phyloP scores from a whole-genome alignment of 1,284 basidiomycete genomes.

The Rhizoctonia solani region DNA sequence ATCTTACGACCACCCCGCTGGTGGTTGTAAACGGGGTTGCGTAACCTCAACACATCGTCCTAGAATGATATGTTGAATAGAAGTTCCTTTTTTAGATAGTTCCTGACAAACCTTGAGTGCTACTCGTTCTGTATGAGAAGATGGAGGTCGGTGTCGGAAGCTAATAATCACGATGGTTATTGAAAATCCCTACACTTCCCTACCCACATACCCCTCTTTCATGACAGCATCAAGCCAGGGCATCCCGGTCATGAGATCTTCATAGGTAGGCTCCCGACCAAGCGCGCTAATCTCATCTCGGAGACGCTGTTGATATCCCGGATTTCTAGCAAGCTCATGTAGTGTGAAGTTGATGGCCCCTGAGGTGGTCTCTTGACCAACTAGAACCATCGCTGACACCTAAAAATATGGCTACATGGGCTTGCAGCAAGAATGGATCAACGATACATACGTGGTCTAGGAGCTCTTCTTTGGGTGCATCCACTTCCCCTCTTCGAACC shows the following conservation, averaged over 20 bases:
- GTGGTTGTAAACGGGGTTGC: conserved; percentile 39
- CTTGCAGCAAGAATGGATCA: background rate
- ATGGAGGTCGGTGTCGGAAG: conserved; percentile 41
- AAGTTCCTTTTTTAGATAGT: too few relatives aligned
- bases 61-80: conserved; percentile 15
- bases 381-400: conserved; percentile 41
- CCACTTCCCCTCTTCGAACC: background rate
- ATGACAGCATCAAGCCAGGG: conserved; percentile 58
- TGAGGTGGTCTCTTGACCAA: conserved; percentile 43
- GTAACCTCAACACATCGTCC: conserved; percentile 42
- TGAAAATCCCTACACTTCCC: conserved; percentile 3
- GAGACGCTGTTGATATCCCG: conserved; percentile 53
- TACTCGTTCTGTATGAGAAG: conserved; percentile 40
- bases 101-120: conserved; percentile 8
- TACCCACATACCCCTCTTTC: conserved; percentile 39
- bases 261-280: conserved; percentile 52
- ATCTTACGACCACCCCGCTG: conserved; percentile 40
- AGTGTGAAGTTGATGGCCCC: conserved; percentile 44
- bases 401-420: conserved; percentile 15
- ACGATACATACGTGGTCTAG: conserved; percentile 36
- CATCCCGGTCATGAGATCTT: conserved; percentile 46
- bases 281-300: conserved; percentile 53
- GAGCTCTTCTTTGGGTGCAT: conserved; percentile 34
- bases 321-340: conserved; percentile 58
- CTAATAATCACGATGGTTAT: conserved; percentile 33